phyloP scores from a whole-genome alignment of 306 rosid genomes.

The Cicer chorassanicum region DNA sequence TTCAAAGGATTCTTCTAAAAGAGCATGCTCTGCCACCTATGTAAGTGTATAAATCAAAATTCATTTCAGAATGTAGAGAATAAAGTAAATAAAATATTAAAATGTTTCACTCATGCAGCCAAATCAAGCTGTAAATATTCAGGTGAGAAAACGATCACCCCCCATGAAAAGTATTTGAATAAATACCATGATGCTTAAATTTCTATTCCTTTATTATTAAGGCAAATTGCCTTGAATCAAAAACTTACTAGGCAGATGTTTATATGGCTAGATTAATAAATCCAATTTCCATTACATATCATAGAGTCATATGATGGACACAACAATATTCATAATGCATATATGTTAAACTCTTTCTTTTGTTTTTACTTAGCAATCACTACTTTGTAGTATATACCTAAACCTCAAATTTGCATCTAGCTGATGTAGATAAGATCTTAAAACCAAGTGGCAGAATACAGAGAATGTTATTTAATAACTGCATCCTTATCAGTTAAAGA shows the following conservation, averaged over 20 bases:
- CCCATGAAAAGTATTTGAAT: slow-evolving; percentile 33
- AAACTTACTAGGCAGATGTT: slow-evolving; percentile 32
- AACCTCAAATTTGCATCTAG: slow-evolving; percentile 8
- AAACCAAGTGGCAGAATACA: slow-evolving; percentile 1
- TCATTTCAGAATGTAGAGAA: slow-evolving; percentile 27
- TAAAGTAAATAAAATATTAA: slow-evolving; percentile 24
- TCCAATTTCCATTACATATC: not conserved
- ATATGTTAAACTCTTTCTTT: not conserved
- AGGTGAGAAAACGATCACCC: not conserved
- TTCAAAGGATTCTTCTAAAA: slow-evolving; percentile 78
- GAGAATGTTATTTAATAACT: not conserved
- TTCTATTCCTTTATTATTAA: slow-evolving; percentile 9
- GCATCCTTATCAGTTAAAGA: not conserved
- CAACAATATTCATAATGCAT: slow-evolving; percentile 5
- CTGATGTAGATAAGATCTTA: not conserved
- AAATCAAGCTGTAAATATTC: not conserved
- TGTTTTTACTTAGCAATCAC: not conserved
- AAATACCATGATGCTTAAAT: slow-evolving; percentile 23
- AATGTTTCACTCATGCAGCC: slow-evolving; percentile 33
- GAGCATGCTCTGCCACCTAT: slow-evolving; percentile 84
- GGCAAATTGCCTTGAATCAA: not conserved
- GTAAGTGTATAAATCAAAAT: slow-evolving; percentile 31
- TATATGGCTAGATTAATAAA: too few relatives aligned
- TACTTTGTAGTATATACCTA: slow-evolving; percentile 11
- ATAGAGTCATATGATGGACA: slow-evolving; percentile 8